Conservation (phyloP, 257 asterid genomes). For the Solanum clarkiae region DNA sequence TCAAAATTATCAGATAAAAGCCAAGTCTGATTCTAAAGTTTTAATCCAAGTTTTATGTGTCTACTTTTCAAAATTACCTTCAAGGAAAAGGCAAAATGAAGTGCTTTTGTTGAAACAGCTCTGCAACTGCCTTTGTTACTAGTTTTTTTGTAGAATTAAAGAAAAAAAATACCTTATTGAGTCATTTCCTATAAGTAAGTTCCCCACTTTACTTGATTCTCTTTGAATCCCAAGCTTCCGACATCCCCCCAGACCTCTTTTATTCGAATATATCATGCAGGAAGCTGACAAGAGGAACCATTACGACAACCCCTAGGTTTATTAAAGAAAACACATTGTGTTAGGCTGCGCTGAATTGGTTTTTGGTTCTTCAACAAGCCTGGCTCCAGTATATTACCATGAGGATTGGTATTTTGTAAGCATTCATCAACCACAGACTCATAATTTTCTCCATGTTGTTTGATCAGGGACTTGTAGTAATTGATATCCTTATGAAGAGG, state of each 20-base stretch:
- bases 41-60: too few species aligned
- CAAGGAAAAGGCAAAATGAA: too few species aligned
- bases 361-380: not conserved
- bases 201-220: slow-evolving; percentile 5
- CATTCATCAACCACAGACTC: not conserved
- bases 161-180: not conserved
- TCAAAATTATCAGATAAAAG: too few species aligned
- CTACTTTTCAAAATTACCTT: too few species aligned
- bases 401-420: not conserved
- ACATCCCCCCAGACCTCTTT: not conserved
- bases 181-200: not conserved
- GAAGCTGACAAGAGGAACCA: slow-evolving; percentile 14
- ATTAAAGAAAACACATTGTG: slow-evolving; percentile 10
- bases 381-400: slow-evolving; percentile 7
- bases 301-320: slow-evolving; percentile 17
- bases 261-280: slow-evolving; percentile 9
- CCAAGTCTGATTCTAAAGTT: too few species aligned
- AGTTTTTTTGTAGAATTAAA: not conserved
- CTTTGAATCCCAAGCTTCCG: slow-evolving; percentile 11
- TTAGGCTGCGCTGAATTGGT: not conserved
- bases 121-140: too few species aligned
- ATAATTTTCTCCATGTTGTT: slow-evolving; percentile 18
- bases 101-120: too few species aligned
- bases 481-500: slow-evolving; percentile 9
- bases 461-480: slow-evolving; percentile 8